Conservation (phyloP, 73 alveolate species). For the Tetrahymena malaccensis region DNA sequence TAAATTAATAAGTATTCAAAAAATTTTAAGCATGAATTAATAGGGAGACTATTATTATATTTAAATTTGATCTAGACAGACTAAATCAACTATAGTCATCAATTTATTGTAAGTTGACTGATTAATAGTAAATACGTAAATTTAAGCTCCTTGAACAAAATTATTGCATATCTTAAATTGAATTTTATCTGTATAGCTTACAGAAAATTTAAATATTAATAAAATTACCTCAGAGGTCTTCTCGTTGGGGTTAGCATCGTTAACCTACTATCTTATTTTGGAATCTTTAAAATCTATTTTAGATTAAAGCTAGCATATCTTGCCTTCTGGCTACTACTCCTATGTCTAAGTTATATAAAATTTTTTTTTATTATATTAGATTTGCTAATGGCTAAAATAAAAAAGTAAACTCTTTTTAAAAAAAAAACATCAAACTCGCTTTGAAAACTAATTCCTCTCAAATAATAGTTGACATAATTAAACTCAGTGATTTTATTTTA, state of each 20-base stretch:
- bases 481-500: no score
- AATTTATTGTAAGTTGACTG: not conserved
- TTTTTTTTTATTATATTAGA: not conserved
- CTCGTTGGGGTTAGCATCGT: not conserved
- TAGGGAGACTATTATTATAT: not conserved
- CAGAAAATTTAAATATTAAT: not conserved
- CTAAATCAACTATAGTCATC: not conserved
- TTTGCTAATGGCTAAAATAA: not conserved
- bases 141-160: not conserved
- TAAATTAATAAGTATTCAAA: no score
- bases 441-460: not conserved
- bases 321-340: not conserved
- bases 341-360: not conserved
- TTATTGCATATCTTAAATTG: not conserved
- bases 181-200: not conserved
- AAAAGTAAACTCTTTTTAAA: no score
- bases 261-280: not conserved
- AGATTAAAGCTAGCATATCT: not conserved
- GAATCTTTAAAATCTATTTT: not conserved
- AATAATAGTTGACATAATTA: no score
- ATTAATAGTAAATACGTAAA: not conserved
- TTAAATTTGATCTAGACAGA: not conserved
- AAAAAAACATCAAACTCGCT: no score
- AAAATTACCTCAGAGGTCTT: not conserved
- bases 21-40: not conserved